Evolutionary conservation across 176 grass and related monocot species (phyloP).

Genomic region (Pontederia crassipes): DNA sequence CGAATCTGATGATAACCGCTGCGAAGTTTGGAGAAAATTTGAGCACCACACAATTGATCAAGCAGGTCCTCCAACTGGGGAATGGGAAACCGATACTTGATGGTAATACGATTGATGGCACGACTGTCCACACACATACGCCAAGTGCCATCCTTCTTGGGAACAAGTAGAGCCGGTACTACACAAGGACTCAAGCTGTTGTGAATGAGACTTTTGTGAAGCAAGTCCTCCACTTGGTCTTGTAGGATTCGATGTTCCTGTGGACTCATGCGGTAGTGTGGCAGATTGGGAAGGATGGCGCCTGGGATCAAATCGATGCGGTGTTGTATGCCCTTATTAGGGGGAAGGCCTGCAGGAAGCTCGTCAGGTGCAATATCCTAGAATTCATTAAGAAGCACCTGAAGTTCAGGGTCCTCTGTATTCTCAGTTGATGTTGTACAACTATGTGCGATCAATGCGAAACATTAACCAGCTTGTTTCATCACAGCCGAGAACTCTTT

Average conservation of each 20-base stretch:
- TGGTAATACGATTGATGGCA: background rate
- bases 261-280: background rate
- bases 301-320: background rate
- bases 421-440: too few relatives aligned
- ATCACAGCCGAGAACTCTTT: too few relatives aligned
- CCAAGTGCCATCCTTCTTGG: background rate
- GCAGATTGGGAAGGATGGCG: background rate
- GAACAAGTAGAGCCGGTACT: background rate
- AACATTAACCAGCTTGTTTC: too few relatives aligned
- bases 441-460: too few relatives aligned
- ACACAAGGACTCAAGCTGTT: background rate
- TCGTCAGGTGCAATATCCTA: background rate
- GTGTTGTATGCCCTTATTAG: background rate
- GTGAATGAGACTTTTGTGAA: background rate
- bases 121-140: background rate
- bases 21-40: background rate
- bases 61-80: background rate
- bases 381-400: too few relatives aligned
- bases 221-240: background rate
- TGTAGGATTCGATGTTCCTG: background rate
- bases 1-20: background rate
- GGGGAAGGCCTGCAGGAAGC: background rate
- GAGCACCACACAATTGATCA: background rate
- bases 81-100: background rate
- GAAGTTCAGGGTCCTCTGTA: too few relatives aligned